Conservation (phyloP, 2,329 filamentous ascomycete species). For the Xylaria digitata region DNA sequence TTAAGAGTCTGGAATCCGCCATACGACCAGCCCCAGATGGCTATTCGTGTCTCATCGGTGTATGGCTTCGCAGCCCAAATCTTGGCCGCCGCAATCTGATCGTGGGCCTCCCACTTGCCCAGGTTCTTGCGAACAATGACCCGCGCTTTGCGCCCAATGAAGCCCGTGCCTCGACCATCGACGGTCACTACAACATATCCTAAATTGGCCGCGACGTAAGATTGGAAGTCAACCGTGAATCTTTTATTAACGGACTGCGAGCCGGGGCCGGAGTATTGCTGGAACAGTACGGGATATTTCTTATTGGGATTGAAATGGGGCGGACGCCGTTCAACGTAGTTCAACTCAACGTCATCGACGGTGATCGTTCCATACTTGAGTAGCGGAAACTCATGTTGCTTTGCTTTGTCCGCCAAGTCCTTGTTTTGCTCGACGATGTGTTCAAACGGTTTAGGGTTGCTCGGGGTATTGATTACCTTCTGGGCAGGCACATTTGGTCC, state of each 20-base stretch:
- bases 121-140: conserved; percentile 85
- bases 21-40: conserved; percentile 99
- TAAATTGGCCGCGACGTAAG: conserved; percentile 84
- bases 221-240: conserved; percentile 89
- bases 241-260: conserved; percentile 86
- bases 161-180: conserved; percentile 93
- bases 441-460: conserved; percentile 71
- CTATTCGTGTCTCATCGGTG: conserved; percentile 82
- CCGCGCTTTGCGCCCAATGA: conserved; percentile 84
- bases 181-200: conserved; percentile 96
- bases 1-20: conserved; percentile 96
- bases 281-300: conserved; percentile 93
- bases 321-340: conserved; percentile 85
- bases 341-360: conserved; percentile 79
- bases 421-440: conserved; percentile 83
- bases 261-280: conserved; percentile 93
- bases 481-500: conserved; percentile 92
- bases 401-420: conserved; percentile 73
- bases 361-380: conserved; percentile 85
- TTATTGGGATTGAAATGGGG: conserved; percentile 86
- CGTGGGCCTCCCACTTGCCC: conserved; percentile 84
- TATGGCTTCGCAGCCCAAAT: conserved; percentile 85
- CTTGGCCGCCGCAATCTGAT: conserved; percentile 91
- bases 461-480: conserved; percentile 86
- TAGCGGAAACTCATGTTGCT: conserved; percentile 83